Evolutionary conservation across 2,329 filamentous ascomycete genomes (phyloP), one percentile per base, ranked within the genome.

Genomic region (Exophiala calicioides): DNA sequence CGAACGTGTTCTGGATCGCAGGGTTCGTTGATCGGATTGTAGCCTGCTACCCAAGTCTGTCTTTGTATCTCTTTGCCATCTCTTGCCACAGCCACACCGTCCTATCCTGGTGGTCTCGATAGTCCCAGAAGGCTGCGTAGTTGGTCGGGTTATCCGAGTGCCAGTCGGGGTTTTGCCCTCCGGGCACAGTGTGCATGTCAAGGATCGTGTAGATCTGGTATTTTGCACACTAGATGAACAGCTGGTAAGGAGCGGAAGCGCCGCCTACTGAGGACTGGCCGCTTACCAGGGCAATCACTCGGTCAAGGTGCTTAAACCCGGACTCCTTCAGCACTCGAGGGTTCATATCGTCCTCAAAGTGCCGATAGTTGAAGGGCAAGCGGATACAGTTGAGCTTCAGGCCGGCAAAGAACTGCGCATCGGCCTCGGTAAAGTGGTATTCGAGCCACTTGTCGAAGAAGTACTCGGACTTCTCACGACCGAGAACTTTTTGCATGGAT

Each of bases 321-420:
- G 58, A 58, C 37, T 65, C 58, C 49, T 72, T 75, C 32, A 75
- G 44, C 2, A 72, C 68, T 1, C 65, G 60, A 0, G 72, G 71
- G 26, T 72, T 70, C 67, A 70, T 69, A 47, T 72, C 68, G 55
- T 74, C 70, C 43, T 73, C 69, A 37, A 75, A 69, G 57, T 75
- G 72, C 1, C 73, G 72, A 57, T 81, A 81, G 58, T 82, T 82
- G 63, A 83, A 80, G 0, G 79, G 78, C 1, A 84, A 61, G 0
- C 79, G 72, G 2, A 82, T 66, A 58, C 77, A 82, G 59, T 82
- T 82, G 15, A 82, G 63, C 0, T 76, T 76, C 2, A 79, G 59
- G 0, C 68, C 74, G 1, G 76, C 72, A 52, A 80, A 78, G 62
- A 80, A 81, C 18, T 73, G 71, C 16, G 80, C 79, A 50, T 83